Conservation (phyloP, 2,329 filamentous ascomycete genomes). For the Calonectria ilicicola region DNA sequence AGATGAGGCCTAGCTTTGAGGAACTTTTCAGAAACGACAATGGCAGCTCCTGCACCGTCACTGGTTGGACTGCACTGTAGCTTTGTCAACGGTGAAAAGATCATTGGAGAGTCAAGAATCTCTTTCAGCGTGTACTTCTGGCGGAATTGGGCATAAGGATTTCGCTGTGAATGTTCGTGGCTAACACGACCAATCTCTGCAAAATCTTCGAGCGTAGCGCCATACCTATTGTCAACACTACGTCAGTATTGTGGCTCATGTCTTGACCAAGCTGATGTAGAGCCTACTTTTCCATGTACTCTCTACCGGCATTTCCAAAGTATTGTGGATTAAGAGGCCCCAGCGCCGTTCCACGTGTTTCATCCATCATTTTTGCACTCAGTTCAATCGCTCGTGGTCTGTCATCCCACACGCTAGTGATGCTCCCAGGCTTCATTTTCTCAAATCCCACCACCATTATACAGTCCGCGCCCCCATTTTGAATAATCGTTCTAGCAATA, state of each 20-base stretch:
- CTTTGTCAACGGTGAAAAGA: neutral
- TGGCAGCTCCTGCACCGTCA: neutral
- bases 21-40: neutral
- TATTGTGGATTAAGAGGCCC: neutral
- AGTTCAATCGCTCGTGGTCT: slow-evolving; percentile 72
- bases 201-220: neutral
- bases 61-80: neutral
- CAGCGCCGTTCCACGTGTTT: neutral
- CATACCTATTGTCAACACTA: neutral
- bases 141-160: neutral
- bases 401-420: slow-evolving; percentile 87
- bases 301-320: neutral
- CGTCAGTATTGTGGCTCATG: neutral
- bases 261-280: too few relatives aligned
- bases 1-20: neutral
- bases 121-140: neutral
- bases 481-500: neutral
- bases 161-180: neutral
- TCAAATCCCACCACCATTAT: slow-evolving; percentile 94
- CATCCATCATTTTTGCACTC: neutral
- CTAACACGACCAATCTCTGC: neutral
- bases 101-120: neutral
- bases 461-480: slow-evolving; percentile 66
- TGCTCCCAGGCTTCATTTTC: slow-evolving; percentile 95
- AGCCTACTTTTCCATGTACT: neutral